Percentiles rank a stretch among this genome's conserved stretches.
Conservation (phyloP, 164 flowering plant genomes). For the Akebia trifoliata region DNA sequence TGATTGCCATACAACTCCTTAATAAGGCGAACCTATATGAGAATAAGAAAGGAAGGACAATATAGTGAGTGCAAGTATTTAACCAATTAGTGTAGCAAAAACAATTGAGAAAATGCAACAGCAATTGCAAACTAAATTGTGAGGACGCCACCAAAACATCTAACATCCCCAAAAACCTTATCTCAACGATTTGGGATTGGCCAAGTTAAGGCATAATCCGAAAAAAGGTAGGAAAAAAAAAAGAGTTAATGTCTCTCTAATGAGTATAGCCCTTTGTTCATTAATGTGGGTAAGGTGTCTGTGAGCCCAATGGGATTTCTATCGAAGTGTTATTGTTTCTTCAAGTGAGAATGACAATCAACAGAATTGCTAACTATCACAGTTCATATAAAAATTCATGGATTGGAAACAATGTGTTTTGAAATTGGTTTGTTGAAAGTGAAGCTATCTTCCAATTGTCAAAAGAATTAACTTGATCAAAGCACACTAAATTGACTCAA, state of each 20-base stretch:
- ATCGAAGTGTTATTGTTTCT: background rate
- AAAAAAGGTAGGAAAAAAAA: too few relatives aligned
- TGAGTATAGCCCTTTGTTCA: background rate
- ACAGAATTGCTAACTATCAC: background rate
- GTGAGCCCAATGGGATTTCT: background rate
- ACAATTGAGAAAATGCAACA: background rate
- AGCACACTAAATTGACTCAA: too few relatives aligned
- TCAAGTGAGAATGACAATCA: background rate
- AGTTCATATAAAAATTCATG: background rate
- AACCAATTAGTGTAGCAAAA: background rate
- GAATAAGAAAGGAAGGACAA: conserved; percentile 6
- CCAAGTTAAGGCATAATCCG: too few relatives aligned
- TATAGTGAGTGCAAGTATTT: conserved; percentile 1
- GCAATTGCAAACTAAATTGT: too few relatives aligned
- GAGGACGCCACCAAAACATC: too few relatives aligned
- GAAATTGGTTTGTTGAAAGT: too few relatives aligned
- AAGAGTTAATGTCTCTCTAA: background rate
- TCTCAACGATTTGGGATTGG: too few relatives aligned
- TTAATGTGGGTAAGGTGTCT: background rate
- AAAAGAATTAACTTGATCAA: too few relatives aligned
- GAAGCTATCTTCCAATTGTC: too few relatives aligned
- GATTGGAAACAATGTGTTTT: too few relatives aligned
- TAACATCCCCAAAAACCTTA: too few relatives aligned
- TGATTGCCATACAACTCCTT: conserved; percentile 89
- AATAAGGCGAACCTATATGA: conserved; percentile 69